These are phyloP conservation scores for Wickerhamiella sorbophila DNA, from an alignment of 805 yeast genomes.

Conservation along the genomic window DNA sequence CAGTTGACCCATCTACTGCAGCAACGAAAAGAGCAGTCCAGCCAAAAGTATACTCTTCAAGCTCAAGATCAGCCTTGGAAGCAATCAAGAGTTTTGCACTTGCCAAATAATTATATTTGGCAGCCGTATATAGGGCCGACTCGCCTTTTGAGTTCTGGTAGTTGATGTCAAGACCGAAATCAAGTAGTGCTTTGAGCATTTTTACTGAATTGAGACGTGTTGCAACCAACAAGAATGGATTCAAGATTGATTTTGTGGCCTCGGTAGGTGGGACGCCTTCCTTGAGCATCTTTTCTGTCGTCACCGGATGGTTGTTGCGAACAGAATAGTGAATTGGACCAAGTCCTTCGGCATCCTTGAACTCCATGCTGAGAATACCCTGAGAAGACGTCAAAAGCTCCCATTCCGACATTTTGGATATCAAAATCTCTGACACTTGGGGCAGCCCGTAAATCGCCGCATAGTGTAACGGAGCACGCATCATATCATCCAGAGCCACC, in stretches of 20 bases:
- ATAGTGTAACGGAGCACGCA: conserved; percentile 79
- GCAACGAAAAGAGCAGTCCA: conserved; percentile 93
- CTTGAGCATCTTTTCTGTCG: conserved; percentile 45
- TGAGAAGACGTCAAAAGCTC: conserved; percentile 18
- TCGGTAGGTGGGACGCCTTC: conserved; percentile 22
- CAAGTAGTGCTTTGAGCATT: conserved; percentile 40
- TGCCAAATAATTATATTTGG: conserved; percentile 43
- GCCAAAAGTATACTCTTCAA: conserved; percentile 65
- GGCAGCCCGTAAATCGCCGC: conserved; percentile 76
- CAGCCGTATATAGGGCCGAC: conserved; percentile 70
- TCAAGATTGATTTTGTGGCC: conserved; percentile 1
- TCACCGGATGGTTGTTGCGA: conserved; percentile 66
- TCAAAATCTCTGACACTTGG: conserved; percentile 42
- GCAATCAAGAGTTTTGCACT: conserved; percentile 45
- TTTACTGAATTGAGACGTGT: conserved; percentile 48
- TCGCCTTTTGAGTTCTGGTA: conserved; percentile 46
- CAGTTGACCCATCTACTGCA: conserved; percentile 64
- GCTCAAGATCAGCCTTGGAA: conserved; percentile 56
- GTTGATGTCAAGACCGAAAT: conserved; percentile 44
- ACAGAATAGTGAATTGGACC: conserved; percentile 79
- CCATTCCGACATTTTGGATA: conserved; percentile 48
- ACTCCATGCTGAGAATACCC: conserved; percentile 16
- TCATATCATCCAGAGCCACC: conserved; percentile 56
- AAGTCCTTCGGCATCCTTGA: conserved; percentile 51
- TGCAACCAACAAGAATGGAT: conserved; percentile 45